Evolutionary conservation across 2,329 filamentous ascomycete genomes (phyloP).

Genomic region (Ceratocystis cacaofunesta): DNA sequence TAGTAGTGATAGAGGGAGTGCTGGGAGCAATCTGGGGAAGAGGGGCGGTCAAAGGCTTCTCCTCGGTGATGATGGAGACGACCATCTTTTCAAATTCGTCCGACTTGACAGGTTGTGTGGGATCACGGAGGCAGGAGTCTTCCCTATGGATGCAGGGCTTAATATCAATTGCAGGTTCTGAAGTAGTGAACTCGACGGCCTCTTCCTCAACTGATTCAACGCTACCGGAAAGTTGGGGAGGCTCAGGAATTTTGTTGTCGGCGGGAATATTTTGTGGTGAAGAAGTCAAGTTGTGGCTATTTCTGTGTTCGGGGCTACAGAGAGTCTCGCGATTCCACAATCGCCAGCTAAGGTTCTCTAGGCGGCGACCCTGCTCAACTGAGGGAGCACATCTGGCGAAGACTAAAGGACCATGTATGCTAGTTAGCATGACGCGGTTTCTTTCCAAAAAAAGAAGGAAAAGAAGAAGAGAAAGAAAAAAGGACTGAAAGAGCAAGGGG

Average conservation of each 20-base stretch:
- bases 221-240: conserved; percentile 62
- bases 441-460: not conserved
- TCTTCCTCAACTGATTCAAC: conserved; percentile 61
- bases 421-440: not conserved
- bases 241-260: conserved; percentile 31
- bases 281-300: conserved; percentile 32
- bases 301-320: conserved; percentile 46
- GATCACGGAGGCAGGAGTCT: conserved; percentile 46
- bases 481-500: not conserved
- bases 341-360: conserved; percentile 93
- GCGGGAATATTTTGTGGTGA: conserved; percentile 36
- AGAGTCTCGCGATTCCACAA: conserved; percentile 90
- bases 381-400: conserved; percentile 91
- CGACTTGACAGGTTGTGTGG: conserved; percentile 51
- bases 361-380: conserved; percentile 76
- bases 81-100: conserved; percentile 90
- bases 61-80: conserved; percentile 79
- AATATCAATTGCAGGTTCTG: conserved; percentile 43
- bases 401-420: conserved; percentile 36
- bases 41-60: conserved; percentile 47
- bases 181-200: conserved; percentile 40
- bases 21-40: conserved; percentile 26
- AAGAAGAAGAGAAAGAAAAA: not conserved
- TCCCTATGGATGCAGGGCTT: conserved; percentile 55
- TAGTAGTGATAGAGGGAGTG: conserved; percentile 17